Percentiles rank a stretch among this genome's conserved stretches.
phyloP scores from a whole-genome alignment of 169 alveolate genomes.

The Eimeria maxima region DNA sequence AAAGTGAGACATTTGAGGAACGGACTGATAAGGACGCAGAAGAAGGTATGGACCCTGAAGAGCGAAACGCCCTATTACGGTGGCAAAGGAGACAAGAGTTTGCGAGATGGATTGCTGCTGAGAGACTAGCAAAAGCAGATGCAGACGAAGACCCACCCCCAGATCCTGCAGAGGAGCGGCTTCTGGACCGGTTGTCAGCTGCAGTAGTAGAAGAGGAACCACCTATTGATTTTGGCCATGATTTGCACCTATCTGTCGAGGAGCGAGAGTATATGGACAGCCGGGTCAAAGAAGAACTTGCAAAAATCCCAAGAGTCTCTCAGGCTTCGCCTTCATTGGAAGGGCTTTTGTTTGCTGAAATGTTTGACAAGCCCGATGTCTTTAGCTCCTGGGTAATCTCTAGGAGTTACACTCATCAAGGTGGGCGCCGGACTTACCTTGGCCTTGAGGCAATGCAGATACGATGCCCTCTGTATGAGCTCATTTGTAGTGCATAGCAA shows the following conservation, averaged over 20 bases:
- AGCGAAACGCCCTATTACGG: neutral
- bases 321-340: neutral
- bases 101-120: neutral
- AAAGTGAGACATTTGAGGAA: neutral
- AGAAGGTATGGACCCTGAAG: neutral
- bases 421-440: neutral
- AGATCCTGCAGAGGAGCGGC: slow-evolving; percentile 45
- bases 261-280: slow-evolving; percentile 23
- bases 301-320: neutral
- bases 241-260: slow-evolving; percentile 1
- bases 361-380: slow-evolving; percentile 38
- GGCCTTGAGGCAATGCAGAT: neutral
- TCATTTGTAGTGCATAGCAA: neutral
- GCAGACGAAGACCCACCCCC: slow-evolving; percentile 65
- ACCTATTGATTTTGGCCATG: slow-evolving; percentile 52
- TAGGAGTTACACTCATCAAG: slow-evolving; percentile 17
- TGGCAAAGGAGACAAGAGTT: neutral
- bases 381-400: slow-evolving; percentile 29
- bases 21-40: neutral
- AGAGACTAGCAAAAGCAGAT: neutral
- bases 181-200: slow-evolving; percentile 30
- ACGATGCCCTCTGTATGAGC: neutral
- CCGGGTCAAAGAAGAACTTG: neutral
- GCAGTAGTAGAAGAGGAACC: neutral
- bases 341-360: slow-evolving; percentile 56